A percentile compares a stretch with the other conserved stretches of the same genome.
Conservation (phyloP, 768 basidiomycete species). For the Multifurca ochricompacta region DNA sequence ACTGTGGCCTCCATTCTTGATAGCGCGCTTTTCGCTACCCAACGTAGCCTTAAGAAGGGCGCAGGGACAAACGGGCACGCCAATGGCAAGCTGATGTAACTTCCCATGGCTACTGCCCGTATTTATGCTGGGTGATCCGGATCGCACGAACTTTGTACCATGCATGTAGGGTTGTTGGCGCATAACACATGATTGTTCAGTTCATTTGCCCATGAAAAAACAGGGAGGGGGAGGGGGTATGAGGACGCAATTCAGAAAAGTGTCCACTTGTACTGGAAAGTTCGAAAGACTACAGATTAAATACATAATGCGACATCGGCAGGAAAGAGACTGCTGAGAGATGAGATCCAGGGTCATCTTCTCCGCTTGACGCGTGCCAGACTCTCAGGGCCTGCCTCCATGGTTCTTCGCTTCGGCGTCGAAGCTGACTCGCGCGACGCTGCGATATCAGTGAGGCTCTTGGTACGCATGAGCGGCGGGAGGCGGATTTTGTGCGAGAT, state of each 20-base stretch:
- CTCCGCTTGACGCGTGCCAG: constrained; percentile 11
- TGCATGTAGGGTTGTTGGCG: background rate
- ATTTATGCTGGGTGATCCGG: background rate
- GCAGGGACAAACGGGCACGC: constrained; percentile 20
- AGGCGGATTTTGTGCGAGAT: constrained; percentile 24
- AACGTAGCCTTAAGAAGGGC: constrained; percentile 63
- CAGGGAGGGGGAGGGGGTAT: too few relatives aligned
- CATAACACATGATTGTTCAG: background rate
- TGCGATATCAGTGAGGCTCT: constrained; percentile 8
- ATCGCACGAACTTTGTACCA: constrained; percentile 8
- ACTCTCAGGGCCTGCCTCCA: background rate
- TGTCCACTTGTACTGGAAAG: background rate
- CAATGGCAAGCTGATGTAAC: constrained; percentile 22
- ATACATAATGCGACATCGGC: constrained; percentile 1
- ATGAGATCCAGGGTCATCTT: constrained; percentile 2
- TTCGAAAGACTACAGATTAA: background rate
- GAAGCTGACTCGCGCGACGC: background rate
- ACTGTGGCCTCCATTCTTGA: constrained; percentile 90
- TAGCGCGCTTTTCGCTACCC: constrained; percentile 77
- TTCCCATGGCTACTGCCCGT: background rate
- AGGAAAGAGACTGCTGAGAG: background rate
- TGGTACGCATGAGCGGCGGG: background rate
- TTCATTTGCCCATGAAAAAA: too few relatives aligned
- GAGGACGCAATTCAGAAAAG: background rate
- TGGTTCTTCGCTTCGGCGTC: constrained; percentile 11